These are phyloP conservation scores for Passiflora organensis DNA, from an alignment of 345 rosid genomes.

Conservation along the genomic window DNA sequence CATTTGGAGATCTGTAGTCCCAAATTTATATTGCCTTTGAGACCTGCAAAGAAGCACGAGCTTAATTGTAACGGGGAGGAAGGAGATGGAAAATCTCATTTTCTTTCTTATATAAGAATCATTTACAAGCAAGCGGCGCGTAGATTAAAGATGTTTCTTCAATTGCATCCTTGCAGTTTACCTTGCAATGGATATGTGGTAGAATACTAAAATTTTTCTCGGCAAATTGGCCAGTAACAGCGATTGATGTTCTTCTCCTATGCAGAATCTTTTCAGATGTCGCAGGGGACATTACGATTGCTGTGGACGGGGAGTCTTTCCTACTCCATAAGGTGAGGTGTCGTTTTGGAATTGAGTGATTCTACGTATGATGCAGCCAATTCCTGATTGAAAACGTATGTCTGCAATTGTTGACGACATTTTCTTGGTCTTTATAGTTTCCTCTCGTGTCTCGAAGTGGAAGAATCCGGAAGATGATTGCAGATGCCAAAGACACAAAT, in stretches of 20 bases:
- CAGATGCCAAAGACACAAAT: slow-evolving; percentile 49
- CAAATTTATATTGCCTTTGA: too few relatives aligned
- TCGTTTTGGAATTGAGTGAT: not conserved
- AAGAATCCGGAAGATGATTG: slow-evolving; percentile 63
- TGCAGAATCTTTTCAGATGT: slow-evolving; percentile 83
- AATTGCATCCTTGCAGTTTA: not conserved
- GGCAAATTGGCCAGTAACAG: not conserved
- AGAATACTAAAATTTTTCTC: not conserved
- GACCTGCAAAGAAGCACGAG: too few relatives aligned
- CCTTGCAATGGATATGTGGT: too few relatives aligned
- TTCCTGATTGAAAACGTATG: too few relatives aligned
- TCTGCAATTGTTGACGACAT: too few relatives aligned
- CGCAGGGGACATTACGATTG: slow-evolving; percentile 74
- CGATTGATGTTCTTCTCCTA: not conserved
- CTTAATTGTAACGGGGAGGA: too few relatives aligned
- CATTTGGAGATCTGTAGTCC: too few relatives aligned
- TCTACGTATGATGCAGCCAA: not conserved
- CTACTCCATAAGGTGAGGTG: slow-evolving; percentile 71
- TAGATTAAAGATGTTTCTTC: too few relatives aligned
- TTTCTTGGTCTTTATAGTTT: slow-evolving; percentile 39
- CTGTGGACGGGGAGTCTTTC: slow-evolving; percentile 73
- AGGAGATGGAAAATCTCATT: too few relatives aligned
- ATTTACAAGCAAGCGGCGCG: too few relatives aligned
- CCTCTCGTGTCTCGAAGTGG: slow-evolving; percentile 83
- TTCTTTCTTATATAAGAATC: not conserved